phyloP scores from a whole-genome alignment of 2,329 filamentous ascomycete species.

The Madurella fahalii region DNA sequence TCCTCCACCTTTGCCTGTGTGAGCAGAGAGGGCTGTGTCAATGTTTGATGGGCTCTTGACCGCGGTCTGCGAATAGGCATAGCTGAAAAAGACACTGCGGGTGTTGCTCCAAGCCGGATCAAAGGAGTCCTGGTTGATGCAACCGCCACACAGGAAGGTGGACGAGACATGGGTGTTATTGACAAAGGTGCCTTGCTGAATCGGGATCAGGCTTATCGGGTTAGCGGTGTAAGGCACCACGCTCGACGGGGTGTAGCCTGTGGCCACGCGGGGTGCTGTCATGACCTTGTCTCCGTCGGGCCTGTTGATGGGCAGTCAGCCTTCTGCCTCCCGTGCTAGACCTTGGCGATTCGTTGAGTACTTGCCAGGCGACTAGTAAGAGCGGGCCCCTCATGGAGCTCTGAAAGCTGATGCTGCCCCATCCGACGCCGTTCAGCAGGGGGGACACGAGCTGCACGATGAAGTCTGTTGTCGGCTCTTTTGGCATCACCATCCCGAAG shows the following conservation, averaged over 20 bases:
- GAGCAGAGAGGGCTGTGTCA: constrained; percentile 35
- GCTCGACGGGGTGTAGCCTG: constrained; percentile 34
- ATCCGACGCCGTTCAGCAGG: constrained; percentile 40
- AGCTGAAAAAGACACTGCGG: constrained; percentile 33
- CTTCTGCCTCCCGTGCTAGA: constrained; percentile 20
- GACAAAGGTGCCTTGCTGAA: constrained; percentile 42
- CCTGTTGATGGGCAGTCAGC: constrained; percentile 24
- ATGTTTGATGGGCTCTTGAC: constrained; percentile 32
- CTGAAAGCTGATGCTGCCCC: constrained; percentile 44
- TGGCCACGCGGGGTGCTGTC: constrained; percentile 23
- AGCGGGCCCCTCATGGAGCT: constrained; percentile 42
- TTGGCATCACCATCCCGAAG: constrained; percentile 49
- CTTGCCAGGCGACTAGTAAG: constrained; percentile 41
- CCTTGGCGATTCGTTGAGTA: no score
- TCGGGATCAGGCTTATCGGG: constrained; percentile 37
- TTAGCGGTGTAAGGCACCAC: constrained; percentile 37
- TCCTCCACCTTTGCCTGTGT: constrained; percentile 30
- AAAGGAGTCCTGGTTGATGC: constrained; percentile 31
- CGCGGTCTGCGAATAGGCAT: constrained; percentile 35
- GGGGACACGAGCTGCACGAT: constrained; percentile 50
- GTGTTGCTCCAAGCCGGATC: constrained; percentile 25
- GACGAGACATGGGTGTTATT: constrained; percentile 46
- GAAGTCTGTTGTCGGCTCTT: constrained; percentile 46
- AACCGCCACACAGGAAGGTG: constrained; percentile 46
- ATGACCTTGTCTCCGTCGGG: constrained; percentile 29